A percentile compares a stretch with the other conserved stretches of the same genome.
Conservation (phyloP, 306 rosid genomes). For the Calophaca sinica region DNA sequence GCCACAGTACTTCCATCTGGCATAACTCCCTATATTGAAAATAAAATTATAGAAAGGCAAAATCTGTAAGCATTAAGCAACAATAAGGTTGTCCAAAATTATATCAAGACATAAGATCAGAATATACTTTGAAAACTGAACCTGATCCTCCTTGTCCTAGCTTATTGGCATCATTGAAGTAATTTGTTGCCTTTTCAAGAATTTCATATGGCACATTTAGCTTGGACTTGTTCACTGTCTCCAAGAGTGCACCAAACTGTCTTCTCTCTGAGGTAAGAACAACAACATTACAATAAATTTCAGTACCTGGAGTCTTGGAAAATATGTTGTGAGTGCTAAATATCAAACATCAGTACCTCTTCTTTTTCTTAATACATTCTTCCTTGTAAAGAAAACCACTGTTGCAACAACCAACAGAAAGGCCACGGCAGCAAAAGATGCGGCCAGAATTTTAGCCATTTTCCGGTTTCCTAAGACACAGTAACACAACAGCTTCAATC, state of each 20-base stretch:
- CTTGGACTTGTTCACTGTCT: conserved; percentile 40
- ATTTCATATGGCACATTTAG: conserved; percentile 42
- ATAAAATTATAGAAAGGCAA: not conserved
- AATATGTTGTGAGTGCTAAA: not conserved
- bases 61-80: conserved; percentile 11
- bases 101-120: conserved; percentile 21
- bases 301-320: not conserved
- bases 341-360: conserved; percentile 39
- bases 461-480: conserved; percentile 32
- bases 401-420: conserved; percentile 37
- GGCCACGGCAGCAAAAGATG: conserved; percentile 31
- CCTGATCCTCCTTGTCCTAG: conserved; percentile 49
- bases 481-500: conserved; percentile 13
- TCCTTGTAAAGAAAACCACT: conserved; percentile 34
- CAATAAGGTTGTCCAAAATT: not conserved
- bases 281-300: not conserved
- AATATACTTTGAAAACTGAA: conserved; percentile 44
- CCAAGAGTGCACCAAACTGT: conserved; percentile 40
- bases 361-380: conserved; percentile 6
- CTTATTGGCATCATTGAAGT: conserved; percentile 46
- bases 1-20: conserved; percentile 44
- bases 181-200: conserved; percentile 45
- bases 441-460: conserved; percentile 32
- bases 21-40: conserved; percentile 39
- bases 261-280: conserved; percentile 40